Base-by-base conservation (phyloP, 225 moss, liverwort and hornwort species). In the Anthoceros angustus region DNA sequence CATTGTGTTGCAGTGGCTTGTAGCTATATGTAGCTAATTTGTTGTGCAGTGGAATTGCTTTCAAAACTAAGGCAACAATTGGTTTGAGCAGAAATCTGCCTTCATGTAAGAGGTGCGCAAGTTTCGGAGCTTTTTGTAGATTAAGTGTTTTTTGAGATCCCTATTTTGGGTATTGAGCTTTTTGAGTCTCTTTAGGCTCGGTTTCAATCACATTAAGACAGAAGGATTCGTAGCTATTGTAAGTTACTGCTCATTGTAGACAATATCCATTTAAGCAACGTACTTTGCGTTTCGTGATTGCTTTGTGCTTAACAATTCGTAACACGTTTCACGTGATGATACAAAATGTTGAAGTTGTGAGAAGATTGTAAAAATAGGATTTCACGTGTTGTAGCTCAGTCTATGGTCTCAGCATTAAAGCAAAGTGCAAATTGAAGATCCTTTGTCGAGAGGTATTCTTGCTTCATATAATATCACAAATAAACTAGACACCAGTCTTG, bases 331-430 rank as follows among this genome's bases (percentile, higher is more conserved):
- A 64, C 21, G 21, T 24, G 42, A 42, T 49, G 40, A 10, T 73
- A 46, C 67, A 89, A 86, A 75, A 78, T 83, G 41, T 73, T 90
- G 80, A 85, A 85, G 76, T 71, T 83, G 12, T 64, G 86, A 25
- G 89, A 90, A 70, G 89, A 73, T 39, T 84, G 89, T 48, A 86
- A 71, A 61, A 90, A 90, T 72, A 73, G 73, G 64, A 85, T 90
- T 63, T 72, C 71, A 65, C 71, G 80, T 66, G 67, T 77, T 69
- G 68, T 81, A 61, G 72, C 79, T 48, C 77, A 84, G 61, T 82
- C 76, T 71, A 77, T 77, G 64, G 72, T 90, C 72, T 76, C 72
- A 73, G 84, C 81, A 43, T 66, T 90, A 65, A 76, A 74, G 70
- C 77, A 64, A 55, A 89, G 88, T 65, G 74, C 75, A n/a, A 46